phyloP scores from a whole-genome alignment of 257 asterid genomes.

The Solanum pinnatisectum region DNA sequence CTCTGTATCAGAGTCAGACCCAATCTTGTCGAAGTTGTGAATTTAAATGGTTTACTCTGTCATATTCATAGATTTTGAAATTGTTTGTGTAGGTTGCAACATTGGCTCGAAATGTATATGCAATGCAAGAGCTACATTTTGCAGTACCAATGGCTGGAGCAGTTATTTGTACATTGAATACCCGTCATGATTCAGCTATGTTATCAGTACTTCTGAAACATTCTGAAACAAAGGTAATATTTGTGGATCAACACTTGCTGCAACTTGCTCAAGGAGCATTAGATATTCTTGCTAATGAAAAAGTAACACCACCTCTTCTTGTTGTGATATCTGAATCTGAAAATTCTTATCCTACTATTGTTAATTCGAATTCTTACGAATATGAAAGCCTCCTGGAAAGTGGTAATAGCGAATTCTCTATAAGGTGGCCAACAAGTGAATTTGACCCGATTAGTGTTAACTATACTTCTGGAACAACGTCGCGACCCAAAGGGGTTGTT shows the following conservation, averaged over 20 bases:
- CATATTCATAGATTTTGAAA: background rate
- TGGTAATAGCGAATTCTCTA: background rate
- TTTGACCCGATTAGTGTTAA: conserved; percentile 28
- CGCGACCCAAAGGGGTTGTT: conserved; percentile 32
- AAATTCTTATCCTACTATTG: background rate
- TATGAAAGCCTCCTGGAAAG: conserved; percentile 15
- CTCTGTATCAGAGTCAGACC: no score
- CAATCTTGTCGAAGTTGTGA: background rate
- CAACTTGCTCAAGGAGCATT: conserved; percentile 21
- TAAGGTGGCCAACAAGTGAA: conserved; percentile 20
- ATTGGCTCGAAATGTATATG: conserved; percentile 30
- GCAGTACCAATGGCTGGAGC: conserved; percentile 40
- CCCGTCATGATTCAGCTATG: conserved; percentile 25
- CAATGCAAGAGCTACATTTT: conserved; percentile 34
- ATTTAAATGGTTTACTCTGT: background rate
- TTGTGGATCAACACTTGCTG: conserved; percentile 24
- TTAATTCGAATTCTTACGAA: background rate
- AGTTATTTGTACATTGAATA: conserved; percentile 21
- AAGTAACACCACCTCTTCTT: conserved; percentile 6
- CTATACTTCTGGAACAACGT: conserved; percentile 34
- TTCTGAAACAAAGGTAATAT: conserved; percentile 27
- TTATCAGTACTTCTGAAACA: conserved; percentile 16
- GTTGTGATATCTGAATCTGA: conserved; percentile 14
- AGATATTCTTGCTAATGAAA: background rate
- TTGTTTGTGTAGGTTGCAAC: conserved; percentile 18